Base-by-base conservation (phyloP, 805 yeast genomes). In the Komagataella ulmi region DNA sequence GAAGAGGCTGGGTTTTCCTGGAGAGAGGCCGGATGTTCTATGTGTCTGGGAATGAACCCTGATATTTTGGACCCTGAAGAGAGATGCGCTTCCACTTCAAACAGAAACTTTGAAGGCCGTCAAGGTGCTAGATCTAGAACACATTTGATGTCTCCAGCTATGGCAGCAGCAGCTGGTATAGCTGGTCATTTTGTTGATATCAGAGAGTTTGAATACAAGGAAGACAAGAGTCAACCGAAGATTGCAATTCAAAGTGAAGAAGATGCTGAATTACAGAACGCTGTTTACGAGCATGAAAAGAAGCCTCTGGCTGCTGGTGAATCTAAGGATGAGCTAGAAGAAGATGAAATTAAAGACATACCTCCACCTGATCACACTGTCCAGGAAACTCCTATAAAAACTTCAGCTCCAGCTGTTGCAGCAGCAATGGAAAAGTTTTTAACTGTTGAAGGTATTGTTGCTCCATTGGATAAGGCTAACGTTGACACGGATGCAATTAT, bases 1-100 rank as follows among this genome's bases (percentile, higher is more conserved):
- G 80, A 74, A 62, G 88, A 81, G 49, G 97, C 99, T 50, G 98
- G 96, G 18, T 93, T 93, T 65, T 91, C 87, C 60, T 93, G 99
- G 99, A 85, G 99, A 75, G 99, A 93, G 73, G 98, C 99, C 58
- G 99, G 99, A 55, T 93, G 99, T 73, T 91, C 98, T 46, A 93
- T 93, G 99, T 93, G 99, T 74, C 78, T 93, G 51, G 99, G 99
- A 69, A 93, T 93, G 99, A 93, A 93, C 73, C 97, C 98, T 46
- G 99, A 93, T 73, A 91, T 93, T 61, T 78, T 93, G 64, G 79
- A 82, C 55, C 99, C 99, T 45, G 80, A 85, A 64, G 99, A 93
- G 71, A 83, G 99, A 72, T 93, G 99, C 74, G 99, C 99, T 7
- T 90, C 98, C 12, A 93, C 99, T 17, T 91, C 98, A 19, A 93